Conservation (phyloP, 768 basidiomycete species). For the Saitozyma podzolica region DNA sequence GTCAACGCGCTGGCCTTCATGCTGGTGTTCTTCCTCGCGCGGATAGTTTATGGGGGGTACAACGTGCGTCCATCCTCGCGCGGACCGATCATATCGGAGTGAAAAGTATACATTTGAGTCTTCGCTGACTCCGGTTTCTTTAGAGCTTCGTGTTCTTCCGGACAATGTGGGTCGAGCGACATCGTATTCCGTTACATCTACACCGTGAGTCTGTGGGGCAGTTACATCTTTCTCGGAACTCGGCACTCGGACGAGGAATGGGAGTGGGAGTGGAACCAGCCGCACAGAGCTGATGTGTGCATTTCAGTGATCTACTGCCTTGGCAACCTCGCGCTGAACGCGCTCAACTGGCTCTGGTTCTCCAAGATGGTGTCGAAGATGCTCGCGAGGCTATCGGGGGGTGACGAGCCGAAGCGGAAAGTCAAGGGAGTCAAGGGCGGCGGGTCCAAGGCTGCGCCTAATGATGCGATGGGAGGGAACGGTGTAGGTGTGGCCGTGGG, state of each 20-base stretch:
- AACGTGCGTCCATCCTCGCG: slow-evolving; percentile 43
- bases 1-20: slow-evolving; percentile 72
- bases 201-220: slow-evolving; percentile 14
- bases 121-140: not conserved
- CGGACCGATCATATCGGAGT: not conserved
- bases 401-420: not conserved
- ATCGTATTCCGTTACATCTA: slow-evolving; percentile 57
- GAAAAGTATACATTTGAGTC: not conserved
- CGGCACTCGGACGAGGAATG: too few relatives aligned
- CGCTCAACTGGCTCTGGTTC: slow-evolving; percentile 63
- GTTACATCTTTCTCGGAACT: too few relatives aligned
- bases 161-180: slow-evolving; percentile 62
- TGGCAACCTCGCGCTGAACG: slow-evolving; percentile 68
- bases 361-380: slow-evolving; percentile 46
- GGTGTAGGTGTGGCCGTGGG: too few relatives aligned
- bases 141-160: slow-evolving; percentile 70
- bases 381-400: slow-evolving; percentile 7
- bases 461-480: not conserved
- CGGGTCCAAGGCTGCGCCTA: not conserved
- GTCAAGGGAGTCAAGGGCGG: not conserved
- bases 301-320: slow-evolving; percentile 58
- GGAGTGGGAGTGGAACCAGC: not conserved
- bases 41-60: slow-evolving; percentile 68
- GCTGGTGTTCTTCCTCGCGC: slow-evolving; percentile 66
- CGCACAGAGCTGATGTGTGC: not conserved